A percentile compares a stretch with the other conserved stretches of the same genome.
Evolutionary conservation across 2,329 filamentous ascomycete species (phyloP).

Genomic region (Microcera coccophila): DNA sequence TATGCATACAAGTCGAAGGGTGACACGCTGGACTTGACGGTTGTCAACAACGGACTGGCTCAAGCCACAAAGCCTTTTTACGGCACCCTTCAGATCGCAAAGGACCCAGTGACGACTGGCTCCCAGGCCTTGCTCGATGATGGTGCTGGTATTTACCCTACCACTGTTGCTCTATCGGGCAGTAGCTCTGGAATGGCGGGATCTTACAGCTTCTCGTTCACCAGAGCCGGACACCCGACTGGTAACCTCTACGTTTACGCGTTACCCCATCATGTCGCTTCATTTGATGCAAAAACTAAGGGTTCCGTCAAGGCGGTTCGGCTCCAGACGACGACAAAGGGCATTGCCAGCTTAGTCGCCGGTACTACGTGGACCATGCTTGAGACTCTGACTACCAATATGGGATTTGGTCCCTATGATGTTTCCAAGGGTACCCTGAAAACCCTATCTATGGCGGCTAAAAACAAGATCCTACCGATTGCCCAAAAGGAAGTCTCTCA

Average conservation of each 20-base stretch:
- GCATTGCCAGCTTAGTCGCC: conserved; percentile 67
- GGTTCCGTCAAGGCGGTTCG: conserved; percentile 53
- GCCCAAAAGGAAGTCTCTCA: conserved; percentile 72
- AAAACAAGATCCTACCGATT: conserved; percentile 55
- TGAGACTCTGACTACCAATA: conserved; percentile 67
- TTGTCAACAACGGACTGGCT: conserved; percentile 63
- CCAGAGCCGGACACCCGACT: conserved; percentile 61
- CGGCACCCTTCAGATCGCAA: conserved; percentile 79
- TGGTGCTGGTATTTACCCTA: conserved; percentile 71
- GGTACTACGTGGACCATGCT: conserved; percentile 74
- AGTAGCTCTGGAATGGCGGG: conserved; percentile 56
- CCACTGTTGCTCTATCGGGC: conserved; percentile 61
- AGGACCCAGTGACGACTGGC: conserved; percentile 55
- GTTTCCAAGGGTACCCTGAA: conserved; percentile 47
- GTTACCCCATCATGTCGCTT: conserved; percentile 77
- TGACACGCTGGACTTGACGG: conserved; percentile 60
- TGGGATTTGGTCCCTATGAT: conserved; percentile 78
- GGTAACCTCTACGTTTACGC: conserved; percentile 76
- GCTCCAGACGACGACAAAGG: conserved; percentile 82
- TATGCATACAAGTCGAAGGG: conserved; percentile 65
- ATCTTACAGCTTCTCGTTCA: conserved; percentile 69
- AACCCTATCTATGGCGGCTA: conserved; percentile 50
- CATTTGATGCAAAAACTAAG: conserved; percentile 59
- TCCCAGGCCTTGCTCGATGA: conserved; percentile 70
- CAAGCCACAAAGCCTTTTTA: conserved; percentile 65